Conservation (phyloP, 2,329 filamentous ascomycete genomes). For the Cordyceps cicadae region DNA sequence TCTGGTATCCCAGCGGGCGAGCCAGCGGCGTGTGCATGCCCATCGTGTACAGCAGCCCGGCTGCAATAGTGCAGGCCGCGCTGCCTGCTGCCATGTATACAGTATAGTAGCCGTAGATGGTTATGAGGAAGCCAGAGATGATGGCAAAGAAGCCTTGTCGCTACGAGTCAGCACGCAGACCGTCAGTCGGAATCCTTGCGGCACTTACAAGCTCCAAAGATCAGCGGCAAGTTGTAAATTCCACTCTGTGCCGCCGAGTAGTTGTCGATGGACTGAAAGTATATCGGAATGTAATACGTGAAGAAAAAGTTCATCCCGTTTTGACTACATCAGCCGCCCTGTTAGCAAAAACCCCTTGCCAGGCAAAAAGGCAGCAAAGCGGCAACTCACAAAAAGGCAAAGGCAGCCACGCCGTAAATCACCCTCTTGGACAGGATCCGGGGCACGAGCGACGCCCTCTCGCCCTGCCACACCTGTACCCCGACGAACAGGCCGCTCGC, state of each 20-base stretch:
- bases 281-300: conserved; percentile 28
- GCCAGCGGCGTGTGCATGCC: not conserved
- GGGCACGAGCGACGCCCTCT: not conserved
- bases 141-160: not conserved
- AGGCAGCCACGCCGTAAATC: not conserved
- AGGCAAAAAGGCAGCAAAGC: too few species aligned
- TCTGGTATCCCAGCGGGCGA: not conserved
- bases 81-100: not conserved
- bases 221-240: conserved; percentile 30
- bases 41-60: conserved; percentile 1
- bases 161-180: not conserved
- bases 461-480: not conserved
- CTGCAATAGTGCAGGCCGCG: not conserved
- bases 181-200: too few species aligned
- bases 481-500: conserved; percentile 21
- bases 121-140: not conserved
- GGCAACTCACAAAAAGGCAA: not conserved
- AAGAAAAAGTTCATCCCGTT: not conserved
- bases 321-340: not conserved
- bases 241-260: conserved; percentile 25
- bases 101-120: not conserved
- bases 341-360: not conserved
- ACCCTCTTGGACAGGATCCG: not conserved
- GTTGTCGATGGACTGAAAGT: conserved; percentile 26
- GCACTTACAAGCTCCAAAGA: conserved; percentile 13